Base-by-base conservation (phyloP, 2,329 filamentous ascomycete genomes). In the Drechslerella coelobrocha region DNA sequence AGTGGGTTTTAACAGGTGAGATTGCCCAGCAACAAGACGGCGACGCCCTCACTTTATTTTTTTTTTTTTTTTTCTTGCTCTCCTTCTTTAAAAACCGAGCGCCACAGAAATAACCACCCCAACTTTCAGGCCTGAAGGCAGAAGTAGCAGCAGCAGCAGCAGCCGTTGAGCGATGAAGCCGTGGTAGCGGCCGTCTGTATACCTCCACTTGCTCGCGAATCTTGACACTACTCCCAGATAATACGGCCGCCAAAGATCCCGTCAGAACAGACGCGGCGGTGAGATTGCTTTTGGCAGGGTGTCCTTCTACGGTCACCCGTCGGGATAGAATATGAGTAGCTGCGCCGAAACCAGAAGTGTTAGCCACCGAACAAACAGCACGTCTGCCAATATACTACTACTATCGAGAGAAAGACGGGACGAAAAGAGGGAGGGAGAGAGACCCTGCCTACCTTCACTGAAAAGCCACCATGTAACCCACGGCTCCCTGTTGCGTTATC, bases 311-410 rank as follows among this genome's bases (percentile, higher is more conserved):
- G 56, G 34, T 29, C 47, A 50, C 56, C 48, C 21, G 56, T 5
- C 54, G 37, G 51, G 41, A 68, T 50, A 27, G 53, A 34, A 53
- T 60, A 53, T 48, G 57, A 63, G 57, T 47, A 59, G 51, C 66
- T 71, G 59, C 48, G 66, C 53, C 31, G 50, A 52, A 62, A 56
- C 19, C 41, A 45, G 41, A 45, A 45, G 41, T 59, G 66, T 71
- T 71, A 71, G 66, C 66, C 66, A 71, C 66, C 59, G 66, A 71
- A 71, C 66, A 55, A 71, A 59, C 57, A 61, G 45, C 23, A 43
- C 23, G 29, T 51, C 63, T 56, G 55, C 63, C 61, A 52, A 68
- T 48, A 61, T 27, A 26, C 10, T 45, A 43, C 47, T 9, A 43
- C 19, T 24, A 24, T 56, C 34, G 34, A 41, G 26, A 27, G 23